A percentile compares a stretch with the other conserved stretches of the same genome.
Conservation (phyloP, 2,329 filamentous ascomycete genomes). For the Nothophaeocryptopus gaeumannii region DNA sequence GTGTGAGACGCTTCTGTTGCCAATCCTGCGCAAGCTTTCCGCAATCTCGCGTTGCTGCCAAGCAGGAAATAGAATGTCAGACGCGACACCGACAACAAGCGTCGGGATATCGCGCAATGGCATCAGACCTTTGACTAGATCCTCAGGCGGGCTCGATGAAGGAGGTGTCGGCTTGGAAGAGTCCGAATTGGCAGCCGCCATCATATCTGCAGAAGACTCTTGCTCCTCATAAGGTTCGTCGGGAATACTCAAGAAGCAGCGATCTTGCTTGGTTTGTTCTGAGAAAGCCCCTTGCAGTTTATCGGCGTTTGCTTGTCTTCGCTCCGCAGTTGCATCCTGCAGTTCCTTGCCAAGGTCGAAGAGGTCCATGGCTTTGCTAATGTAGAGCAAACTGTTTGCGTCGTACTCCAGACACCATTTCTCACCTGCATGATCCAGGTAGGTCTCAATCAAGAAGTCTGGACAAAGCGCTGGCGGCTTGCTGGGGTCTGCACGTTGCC, state of each 20-base stretch:
- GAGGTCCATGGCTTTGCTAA: conserved; percentile 98
- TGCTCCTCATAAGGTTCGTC: conserved; percentile 84
- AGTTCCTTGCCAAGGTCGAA: conserved; percentile 81
- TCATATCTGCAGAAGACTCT: conserved; percentile 46
- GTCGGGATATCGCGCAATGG: conserved; percentile 73
- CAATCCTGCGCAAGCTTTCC: conserved; percentile 70
- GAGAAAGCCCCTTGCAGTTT: conserved; percentile 48
- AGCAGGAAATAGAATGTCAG: conserved; percentile 92
- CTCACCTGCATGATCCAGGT: conserved; percentile 94
- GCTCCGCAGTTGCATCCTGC: conserved; percentile 60
- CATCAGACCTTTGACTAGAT: conserved; percentile 73
- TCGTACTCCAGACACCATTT: conserved; percentile 98
- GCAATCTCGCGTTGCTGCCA: conserved; percentile 98
- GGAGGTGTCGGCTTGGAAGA: conserved; percentile 20
- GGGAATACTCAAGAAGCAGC: conserved; percentile 80
- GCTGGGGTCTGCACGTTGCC: conserved; percentile 77
- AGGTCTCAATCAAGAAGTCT: conserved; percentile 96
- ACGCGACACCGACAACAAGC: conserved; percentile 88
- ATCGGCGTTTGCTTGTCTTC: conserved; percentile 60
- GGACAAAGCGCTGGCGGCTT: conserved; percentile 92
- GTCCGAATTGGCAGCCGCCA: conserved; percentile 21
- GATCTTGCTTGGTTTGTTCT: conserved; percentile 36
- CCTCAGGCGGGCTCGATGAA: conserved; percentile 62
- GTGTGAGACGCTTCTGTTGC: conserved; percentile 80
- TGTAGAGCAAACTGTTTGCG: conserved; percentile 89